These are phyloP conservation scores for Podaxis mareebaensis DNA, from an alignment of 768 basidiomycete species.

Conservation along the genomic window DNA sequence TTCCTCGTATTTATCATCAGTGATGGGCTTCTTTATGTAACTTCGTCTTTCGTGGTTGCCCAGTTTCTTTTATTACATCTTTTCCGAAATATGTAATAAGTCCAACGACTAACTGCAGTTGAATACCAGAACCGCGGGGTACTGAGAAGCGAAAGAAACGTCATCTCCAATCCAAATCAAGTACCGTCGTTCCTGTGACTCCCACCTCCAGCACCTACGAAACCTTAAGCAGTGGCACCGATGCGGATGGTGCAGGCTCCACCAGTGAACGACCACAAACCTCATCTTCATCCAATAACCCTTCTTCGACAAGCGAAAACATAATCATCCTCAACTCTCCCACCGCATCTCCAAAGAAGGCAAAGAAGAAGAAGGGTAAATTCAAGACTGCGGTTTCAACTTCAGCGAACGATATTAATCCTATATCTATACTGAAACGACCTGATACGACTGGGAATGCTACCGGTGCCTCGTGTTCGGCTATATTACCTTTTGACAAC, in stretches of 20 bases:
- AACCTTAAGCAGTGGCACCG: background rate
- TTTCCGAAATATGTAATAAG: background rate
- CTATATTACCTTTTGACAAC: background rate
- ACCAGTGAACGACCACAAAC: background rate
- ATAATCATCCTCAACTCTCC: background rate
- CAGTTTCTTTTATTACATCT: background rate
- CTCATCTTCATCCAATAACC: background rate
- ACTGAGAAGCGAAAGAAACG: background rate
- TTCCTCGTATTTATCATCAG: background rate
- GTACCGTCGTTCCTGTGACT: background rate
- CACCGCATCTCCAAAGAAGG: background rate
- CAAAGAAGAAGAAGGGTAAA: background rate
- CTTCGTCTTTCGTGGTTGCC: conserved; percentile 1
- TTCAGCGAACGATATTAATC: background rate
- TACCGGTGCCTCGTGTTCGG: background rate
- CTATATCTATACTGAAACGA: conserved; percentile 12
- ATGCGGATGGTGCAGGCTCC: background rate
- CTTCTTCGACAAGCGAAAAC: background rate
- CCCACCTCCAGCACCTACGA: background rate
- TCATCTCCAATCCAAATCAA: background rate
- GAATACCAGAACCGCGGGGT: conserved; percentile 4
- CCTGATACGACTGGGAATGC: background rate
- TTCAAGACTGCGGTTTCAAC: background rate
- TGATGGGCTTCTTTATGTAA: conserved; percentile 6
- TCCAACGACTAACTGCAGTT: conserved; percentile 6